These are phyloP conservation scores for Aspergillus nomiae DNA, from an alignment of 2,329 filamentous ascomycete species.

Conservation along the genomic window DNA sequence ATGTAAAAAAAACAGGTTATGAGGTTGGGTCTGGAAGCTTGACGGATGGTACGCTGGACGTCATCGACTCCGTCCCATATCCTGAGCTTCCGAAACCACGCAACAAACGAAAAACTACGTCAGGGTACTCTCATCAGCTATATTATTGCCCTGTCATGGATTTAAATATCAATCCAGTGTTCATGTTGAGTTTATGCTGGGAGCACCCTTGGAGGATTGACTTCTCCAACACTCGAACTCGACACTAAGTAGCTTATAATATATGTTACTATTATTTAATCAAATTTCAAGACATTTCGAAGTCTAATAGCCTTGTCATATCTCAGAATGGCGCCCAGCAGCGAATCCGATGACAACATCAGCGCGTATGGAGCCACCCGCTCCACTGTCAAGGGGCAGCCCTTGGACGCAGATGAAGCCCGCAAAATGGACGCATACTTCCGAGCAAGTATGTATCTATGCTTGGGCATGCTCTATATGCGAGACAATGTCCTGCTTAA, in stretches of 20 bases:
- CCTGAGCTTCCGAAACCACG: not conserved
- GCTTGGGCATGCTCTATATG: slow-evolving; percentile 79
- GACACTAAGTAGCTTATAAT: not conserved
- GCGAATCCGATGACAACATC: slow-evolving; percentile 47
- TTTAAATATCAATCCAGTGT: not conserved
- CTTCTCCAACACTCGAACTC: not conserved
- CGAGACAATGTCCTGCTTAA: slow-evolving; percentile 71
- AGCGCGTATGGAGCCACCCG: slow-evolving; percentile 66
- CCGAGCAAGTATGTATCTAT: slow-evolving; percentile 72
- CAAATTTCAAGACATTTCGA: too few relatives aligned
- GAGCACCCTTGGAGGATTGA: not conserved
- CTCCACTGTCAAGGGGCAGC: slow-evolving; percentile 63
- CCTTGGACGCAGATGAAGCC: slow-evolving; percentile 67
- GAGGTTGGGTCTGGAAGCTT: not conserved
- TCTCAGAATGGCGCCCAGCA: not conserved
- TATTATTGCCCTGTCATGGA: not conserved
- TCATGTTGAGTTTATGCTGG: not conserved
- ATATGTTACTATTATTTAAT: not conserved
- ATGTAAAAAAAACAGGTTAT: not conserved
- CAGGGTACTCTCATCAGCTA: not conserved
- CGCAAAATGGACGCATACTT: slow-evolving; percentile 72
- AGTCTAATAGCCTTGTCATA: too few relatives aligned
- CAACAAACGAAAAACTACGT: not conserved
- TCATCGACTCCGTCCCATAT: not conserved
- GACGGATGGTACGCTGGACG: not conserved